Base-by-base conservation (phyloP, 2,329 filamentous ascomycete genomes). In the Parastagonospora avenae region DNA sequence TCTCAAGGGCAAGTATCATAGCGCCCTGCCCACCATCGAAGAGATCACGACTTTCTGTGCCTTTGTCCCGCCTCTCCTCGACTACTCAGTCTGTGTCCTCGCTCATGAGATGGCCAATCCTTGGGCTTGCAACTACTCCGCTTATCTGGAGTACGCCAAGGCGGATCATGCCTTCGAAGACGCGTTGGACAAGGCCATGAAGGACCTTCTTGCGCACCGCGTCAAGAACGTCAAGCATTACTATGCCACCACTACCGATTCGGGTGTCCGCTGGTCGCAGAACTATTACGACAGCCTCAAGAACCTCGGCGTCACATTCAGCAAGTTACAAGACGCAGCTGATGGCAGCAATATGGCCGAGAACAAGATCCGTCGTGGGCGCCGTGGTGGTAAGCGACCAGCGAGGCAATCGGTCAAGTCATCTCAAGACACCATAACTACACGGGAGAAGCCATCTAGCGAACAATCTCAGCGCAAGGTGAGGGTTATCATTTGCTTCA, bases 41-140 rank as follows among this genome's bases (percentile, higher is more conserved):
- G 39, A 55, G n/a, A 50, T 65, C 10, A 37, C 37, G 28, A 33
- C 32, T 5, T 56, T 64, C 40, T 12, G 36, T 4, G 30, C 24
- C 2, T 42, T 19, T 2, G 52, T 58, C 9, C 60, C 62, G 4
- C 33, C 33, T 2, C 29, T 64, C 2, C 38, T 33, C 37, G 46
- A 52, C 5, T 14, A 35, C 4, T 45, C 41, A 1, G 27, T 53
- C n/a, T 8, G 42, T 4, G 14, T 39, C 1, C 40, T 66, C 14
- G 47, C 48, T 3, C 16, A 38, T 10, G 30, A 60, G 27, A 38
- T 60, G 15, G 19, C 52, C 6, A 46, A 48, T 8, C 62, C 62
- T 1, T 47, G 53, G 42, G 36, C 45, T 1, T 52, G 56, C 16
- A 43, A 59, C 46, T 63, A 54, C 29, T 19, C 42, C 4, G 36